Evolutionary conservation across 257 asterid genomes (phyloP).

Genomic region (Parsonsia alboflavescens): DNA sequence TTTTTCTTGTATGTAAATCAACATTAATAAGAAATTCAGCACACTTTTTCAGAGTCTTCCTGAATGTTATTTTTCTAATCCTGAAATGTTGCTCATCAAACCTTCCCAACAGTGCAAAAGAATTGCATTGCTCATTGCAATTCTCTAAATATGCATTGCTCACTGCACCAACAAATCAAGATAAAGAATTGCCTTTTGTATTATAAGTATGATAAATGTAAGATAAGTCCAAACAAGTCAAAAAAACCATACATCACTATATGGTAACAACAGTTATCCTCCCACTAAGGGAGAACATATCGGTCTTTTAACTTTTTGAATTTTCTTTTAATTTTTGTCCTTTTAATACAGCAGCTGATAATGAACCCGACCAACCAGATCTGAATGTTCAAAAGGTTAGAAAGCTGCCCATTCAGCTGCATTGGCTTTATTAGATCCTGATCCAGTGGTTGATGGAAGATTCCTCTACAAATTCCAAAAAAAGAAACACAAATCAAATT

Average conservation of each 20-base stretch:
- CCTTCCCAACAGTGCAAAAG: neutral
- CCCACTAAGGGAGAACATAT: slow-evolving; percentile 18
- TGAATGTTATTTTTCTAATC: neutral
- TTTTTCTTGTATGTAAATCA: too few species aligned
- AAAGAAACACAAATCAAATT: neutral
- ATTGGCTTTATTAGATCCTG: slow-evolving; percentile 54
- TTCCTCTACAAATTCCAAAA: slow-evolving; percentile 54
- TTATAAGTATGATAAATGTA: slow-evolving; percentile 12
- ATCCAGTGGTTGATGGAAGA: slow-evolving; percentile 65
- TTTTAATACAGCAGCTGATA: slow-evolving; percentile 39
- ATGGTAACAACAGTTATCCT: slow-evolving; percentile 12
- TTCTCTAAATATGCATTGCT: neutral
- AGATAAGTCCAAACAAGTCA: slow-evolving; percentile 12
- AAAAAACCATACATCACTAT: slow-evolving; percentile 12
- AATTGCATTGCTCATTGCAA: too few species aligned
- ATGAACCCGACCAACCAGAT: slow-evolving; percentile 18
- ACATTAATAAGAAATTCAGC: neutral
- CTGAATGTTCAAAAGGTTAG: slow-evolving; percentile 28
- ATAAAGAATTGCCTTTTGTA: neutral
- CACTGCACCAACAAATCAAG: neutral
- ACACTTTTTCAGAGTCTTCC: neutral
- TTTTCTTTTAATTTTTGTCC: slow-evolving; percentile 20
- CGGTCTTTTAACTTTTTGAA: slow-evolving; percentile 13
- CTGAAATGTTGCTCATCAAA: neutral
- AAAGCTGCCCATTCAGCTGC: slow-evolving; percentile 99